These are phyloP conservation scores for Pseudopediastrum boryanum DNA, from an alignment of 139 green algal species.

Conservation along the genomic window DNA sequence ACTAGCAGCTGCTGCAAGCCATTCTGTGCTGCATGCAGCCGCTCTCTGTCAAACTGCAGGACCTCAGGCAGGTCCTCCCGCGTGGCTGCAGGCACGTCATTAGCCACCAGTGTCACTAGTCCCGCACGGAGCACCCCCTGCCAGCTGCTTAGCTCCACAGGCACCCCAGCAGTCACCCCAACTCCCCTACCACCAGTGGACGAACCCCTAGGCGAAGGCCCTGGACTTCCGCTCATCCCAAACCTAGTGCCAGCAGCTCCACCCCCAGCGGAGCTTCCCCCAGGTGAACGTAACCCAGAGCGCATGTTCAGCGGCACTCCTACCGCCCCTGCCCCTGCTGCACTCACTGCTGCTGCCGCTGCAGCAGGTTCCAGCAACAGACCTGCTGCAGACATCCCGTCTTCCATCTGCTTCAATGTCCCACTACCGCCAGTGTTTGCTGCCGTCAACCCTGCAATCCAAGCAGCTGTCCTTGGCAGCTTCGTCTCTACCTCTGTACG, in stretches of 20 bases:
- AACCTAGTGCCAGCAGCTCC: too few species aligned
- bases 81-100: conserved; percentile 48
- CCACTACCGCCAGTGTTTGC: too few species aligned
- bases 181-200: too few species aligned
- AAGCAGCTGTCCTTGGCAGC: conserved; percentile 38
- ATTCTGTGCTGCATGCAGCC: conserved; percentile 74
- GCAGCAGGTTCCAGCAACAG: neutral
- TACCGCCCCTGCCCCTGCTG: conserved; percentile 8
- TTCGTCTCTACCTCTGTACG: conserved; percentile 2
- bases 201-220: too few species aligned
- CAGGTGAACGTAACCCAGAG: too few species aligned
- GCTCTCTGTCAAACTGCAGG: conserved; percentile 56
- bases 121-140: conserved; percentile 64
- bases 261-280: too few species aligned
- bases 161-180: conserved; percentile 24
- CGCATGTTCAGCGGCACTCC: conserved; percentile 12
- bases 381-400: conserved; percentile 4
- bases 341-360: conserved; percentile 7
- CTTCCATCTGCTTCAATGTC: conserved; percentile 4
- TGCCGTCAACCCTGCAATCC: conserved; percentile 5
- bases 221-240: too few species aligned
- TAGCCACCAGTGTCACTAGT: conserved; percentile 60
- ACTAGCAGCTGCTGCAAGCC: conserved; percentile 79
- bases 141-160: conserved; percentile 53
- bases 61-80: conserved; percentile 68